Percentiles rank a stretch among this genome's conserved stretches.
phyloP scores from a whole-genome alignment of 1,284 basidiomycete genomes.

The Porogramme epimiltina region DNA sequence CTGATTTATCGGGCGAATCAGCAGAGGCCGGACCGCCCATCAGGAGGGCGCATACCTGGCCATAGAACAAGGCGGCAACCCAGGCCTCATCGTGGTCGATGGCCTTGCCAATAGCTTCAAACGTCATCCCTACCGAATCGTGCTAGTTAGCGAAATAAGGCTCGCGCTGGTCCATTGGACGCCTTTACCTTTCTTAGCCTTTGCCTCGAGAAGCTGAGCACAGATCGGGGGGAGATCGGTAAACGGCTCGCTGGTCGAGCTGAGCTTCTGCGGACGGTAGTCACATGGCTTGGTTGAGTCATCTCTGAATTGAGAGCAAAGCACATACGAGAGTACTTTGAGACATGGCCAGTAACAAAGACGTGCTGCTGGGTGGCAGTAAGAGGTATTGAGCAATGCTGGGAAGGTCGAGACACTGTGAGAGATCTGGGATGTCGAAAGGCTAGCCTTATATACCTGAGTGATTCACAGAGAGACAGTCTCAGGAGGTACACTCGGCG shows the following conservation, averaged over 20 bases:
- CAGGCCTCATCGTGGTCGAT: constrained; percentile 85
- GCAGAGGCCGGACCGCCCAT: not conserved
- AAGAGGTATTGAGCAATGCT: not conserved
- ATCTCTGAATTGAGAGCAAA: not conserved
- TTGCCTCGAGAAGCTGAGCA: constrained; percentile 61
- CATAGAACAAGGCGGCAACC: constrained; percentile 88
- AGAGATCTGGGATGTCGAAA: constrained; percentile 2
- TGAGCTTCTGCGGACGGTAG: constrained; percentile 35
- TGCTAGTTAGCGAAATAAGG: not conserved
- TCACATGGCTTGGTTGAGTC: not conserved
- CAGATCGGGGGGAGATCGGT: constrained; percentile 55
- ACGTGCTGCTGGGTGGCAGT: not conserved
- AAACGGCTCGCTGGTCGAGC: constrained; percentile 49
- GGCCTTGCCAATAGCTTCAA: constrained; percentile 69
- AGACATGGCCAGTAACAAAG: not conserved
- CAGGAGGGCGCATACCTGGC: constrained; percentile 53
- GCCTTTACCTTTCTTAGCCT: constrained; percentile 61
- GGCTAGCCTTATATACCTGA: constrained; percentile 17
- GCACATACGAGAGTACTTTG: not conserved
- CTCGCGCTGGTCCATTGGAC: no score
- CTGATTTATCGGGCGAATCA: constrained; percentile 33
- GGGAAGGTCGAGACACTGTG: constrained; percentile 5
- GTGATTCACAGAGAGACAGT: not conserved
- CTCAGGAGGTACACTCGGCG: constrained; percentile 6
- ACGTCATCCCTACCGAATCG: constrained; percentile 57